Base-by-base conservation (phyloP, 139 green algal species). In the Eudorina sp. region DNA sequence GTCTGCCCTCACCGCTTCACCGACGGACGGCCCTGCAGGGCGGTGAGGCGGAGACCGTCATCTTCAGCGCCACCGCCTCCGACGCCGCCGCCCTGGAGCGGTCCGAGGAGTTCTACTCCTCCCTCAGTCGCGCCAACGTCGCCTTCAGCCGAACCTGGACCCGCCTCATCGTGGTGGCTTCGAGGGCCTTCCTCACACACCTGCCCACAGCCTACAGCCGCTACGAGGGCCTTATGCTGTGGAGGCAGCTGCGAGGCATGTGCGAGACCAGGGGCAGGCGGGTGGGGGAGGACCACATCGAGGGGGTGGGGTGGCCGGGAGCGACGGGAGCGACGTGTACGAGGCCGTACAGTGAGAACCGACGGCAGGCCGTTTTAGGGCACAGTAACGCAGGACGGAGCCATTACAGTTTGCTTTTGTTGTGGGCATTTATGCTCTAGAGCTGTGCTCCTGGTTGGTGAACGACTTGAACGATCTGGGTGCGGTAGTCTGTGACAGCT, bases 61-160 rank as follows among this genome's bases (percentile, higher is more conserved):
- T 89, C 23, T 84, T 83, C 74, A 45, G 11, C 45, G 84, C 84
- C 55, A 89, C 84, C 21, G 73, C 53, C 31, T 78, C 53, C n/a
- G 43, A 68, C 72, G 0, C 43, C 31, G 48, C 84, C 13, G 46
- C 55, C 25, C n/a, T 89, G 53, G 73, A 72, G 19, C 55, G 41
- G 0, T 31, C 34, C 21, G 21, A 45, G 18, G 58, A 70, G 23
- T 89, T 89, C 34, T 89, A 89, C 60, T n/a, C 73, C 36, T 69
- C 41, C 21, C 25, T 84, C 25, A 21, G 14, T 31, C 84, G 84
- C 43, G 74, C 72, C 73, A 84, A 85, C 34, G 84, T 89, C 43
- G 84, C 84, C 16, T 83, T 89, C 72, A 84, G 72, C 53, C 72
- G 84, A n/a, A 31, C 73, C 4, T 73, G 74, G 16, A 18, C 2